These are phyloP conservation scores for Ramichloridium luteum DNA, from an alignment of 2,329 filamentous ascomycete genomes.

Conservation along the genomic window DNA sequence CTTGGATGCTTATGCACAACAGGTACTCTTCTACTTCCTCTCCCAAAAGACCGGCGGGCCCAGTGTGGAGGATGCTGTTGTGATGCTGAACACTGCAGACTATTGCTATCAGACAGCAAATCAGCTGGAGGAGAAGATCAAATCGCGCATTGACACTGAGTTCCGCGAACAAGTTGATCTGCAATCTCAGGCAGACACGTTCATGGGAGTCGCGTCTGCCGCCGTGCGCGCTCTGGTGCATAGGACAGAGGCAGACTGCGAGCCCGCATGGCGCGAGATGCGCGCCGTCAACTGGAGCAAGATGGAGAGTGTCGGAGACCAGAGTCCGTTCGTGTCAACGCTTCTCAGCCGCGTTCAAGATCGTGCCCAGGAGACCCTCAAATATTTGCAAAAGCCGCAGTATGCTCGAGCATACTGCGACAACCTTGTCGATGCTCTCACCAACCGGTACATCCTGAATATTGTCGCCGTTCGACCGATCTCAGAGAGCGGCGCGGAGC, in stretches of 20 bases:
- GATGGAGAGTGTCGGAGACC: conserved; percentile 85
- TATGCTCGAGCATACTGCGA: conserved; percentile 93
- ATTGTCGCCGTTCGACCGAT: conserved; percentile 84
- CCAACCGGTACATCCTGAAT: conserved; percentile 65
- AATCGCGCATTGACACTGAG: conserved; percentile 72
- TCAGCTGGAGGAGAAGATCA: conserved; percentile 90
- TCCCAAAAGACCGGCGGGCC: conserved; percentile 46
- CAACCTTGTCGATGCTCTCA: conserved; percentile 81
- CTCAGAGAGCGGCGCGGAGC: conserved; percentile 87
- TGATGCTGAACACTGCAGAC: conserved; percentile 91
- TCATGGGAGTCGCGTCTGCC: conserved; percentile 86
- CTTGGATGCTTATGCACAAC: conserved; percentile 87
- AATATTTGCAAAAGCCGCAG: conserved; percentile 72
- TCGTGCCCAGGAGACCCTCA: conserved; percentile 62
- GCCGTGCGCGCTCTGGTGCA: conserved; percentile 74
- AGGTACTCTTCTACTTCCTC: conserved; percentile 67
- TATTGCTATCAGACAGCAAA: conserved; percentile 92
- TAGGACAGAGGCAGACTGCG: conserved; percentile 68
- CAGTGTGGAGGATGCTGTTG: conserved; percentile 62
- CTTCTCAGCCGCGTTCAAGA: conserved; percentile 61
- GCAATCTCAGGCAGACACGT: conserved; percentile 85
- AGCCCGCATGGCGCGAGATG: conserved; percentile 92
- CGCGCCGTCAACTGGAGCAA: conserved; percentile 89
- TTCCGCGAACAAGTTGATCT: conserved; percentile 68
- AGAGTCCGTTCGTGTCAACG: conserved; percentile 82